Evolutionary conservation across 1,284 basidiomycete genomes (phyloP), one percentile per base, ranked within the genome.

Genomic region (Inonotus obliquus): DNA sequence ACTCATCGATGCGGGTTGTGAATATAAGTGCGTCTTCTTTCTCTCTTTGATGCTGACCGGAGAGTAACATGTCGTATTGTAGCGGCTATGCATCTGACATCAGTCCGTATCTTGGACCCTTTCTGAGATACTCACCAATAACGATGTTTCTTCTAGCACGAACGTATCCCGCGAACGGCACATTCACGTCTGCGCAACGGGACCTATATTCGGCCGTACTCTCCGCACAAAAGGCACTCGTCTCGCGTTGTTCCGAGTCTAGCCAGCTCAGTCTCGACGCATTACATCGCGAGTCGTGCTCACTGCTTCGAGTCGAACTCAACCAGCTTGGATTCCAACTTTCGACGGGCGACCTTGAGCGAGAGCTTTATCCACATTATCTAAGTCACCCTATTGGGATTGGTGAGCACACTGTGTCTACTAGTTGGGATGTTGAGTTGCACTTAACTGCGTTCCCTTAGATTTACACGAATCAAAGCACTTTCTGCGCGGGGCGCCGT

Each of bases 81-180:
- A 94, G 91, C 66, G 93, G 93, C 54, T 99, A 99, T 71, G 94
- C 94, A 1, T 95, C 93, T 47, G 96, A 99, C 73, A 98, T 99
- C 68, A 98, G 89, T 90, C 65, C 64, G 83, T 72, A 45, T 35
- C n/a, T 19, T 10, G 23, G 11, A 14, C 1, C 27, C 29, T 23
- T 21, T 51, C n/a, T 25, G 54, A 21, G 44, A 47, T 32, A 17
- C 5, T 47, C 25, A 60, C 45, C 63, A 21, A 54, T 65, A 69
- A 11, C 67, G 61, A 53, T 13, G 59, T 48, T 49, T 45, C 49
- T 13, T 63, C 41, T 65, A 89, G 88, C 95, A 6, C 90, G 96
- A 45, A 95, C 96, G 14, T 98, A 89, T 72, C 96, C 97, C 1
- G 87, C 84, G 14, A 86, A 85, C 3, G 94, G 94, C 0, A 79